Evolutionary conservation across 2,329 filamentous ascomycete genomes (phyloP).

Genomic region (Aspergillus candidus): DNA sequence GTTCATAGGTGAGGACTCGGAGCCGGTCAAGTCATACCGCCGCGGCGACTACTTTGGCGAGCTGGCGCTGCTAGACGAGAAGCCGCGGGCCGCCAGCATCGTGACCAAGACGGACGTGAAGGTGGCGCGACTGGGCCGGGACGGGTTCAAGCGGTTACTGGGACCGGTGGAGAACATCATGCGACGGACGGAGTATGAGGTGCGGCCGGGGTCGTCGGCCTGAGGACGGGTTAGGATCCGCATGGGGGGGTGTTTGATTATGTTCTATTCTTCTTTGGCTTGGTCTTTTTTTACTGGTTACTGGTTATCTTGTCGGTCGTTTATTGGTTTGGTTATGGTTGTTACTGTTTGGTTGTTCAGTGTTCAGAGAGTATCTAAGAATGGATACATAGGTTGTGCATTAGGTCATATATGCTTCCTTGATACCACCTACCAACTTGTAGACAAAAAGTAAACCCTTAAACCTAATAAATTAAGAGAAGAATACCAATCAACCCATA

Average conservation of each 20-base stretch:
- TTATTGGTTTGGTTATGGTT: too few species aligned
- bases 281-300: not conserved
- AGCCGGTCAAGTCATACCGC: constrained; percentile 70
- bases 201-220: constrained; percentile 23
- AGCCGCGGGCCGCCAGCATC: constrained; percentile 84
- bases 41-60: constrained; percentile 98
- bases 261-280: not conserved
- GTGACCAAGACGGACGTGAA: constrained; percentile 81
- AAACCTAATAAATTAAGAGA: too few species aligned
- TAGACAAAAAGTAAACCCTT: not conserved
- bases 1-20: constrained; percentile 66
- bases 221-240: constrained; percentile 8
- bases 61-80: constrained; percentile 85
- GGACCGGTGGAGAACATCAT: constrained; percentile 93
- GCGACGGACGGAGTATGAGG: constrained; percentile 56
- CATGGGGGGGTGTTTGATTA: not conserved
- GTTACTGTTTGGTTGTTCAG: too few species aligned
- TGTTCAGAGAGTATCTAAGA: too few species aligned
- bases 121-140: constrained; percentile 85
- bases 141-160: constrained; percentile 86
- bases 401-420: too few species aligned
- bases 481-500: not conserved
- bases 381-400: too few species aligned
- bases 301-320: too few species aligned
- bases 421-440: not conserved